Base-by-base conservation (phyloP, 2,329 filamentous ascomycete genomes). In the Nemania serpens region DNA sequence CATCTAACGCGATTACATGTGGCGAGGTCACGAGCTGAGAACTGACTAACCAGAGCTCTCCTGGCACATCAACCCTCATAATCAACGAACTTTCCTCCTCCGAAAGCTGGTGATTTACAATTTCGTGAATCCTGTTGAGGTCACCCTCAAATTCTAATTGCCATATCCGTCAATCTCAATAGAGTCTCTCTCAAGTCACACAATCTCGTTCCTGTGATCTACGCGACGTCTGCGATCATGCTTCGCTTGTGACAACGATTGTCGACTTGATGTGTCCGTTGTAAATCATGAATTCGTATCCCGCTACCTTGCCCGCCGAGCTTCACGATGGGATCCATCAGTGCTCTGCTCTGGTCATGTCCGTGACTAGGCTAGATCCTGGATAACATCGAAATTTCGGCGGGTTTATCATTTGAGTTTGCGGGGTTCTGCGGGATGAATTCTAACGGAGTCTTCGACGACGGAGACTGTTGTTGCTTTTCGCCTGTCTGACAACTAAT, bases 321-420 rank as follows among this genome's bases (percentile, higher is more conserved):
- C 37, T 48, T 56, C 45, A 18, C 22, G 15, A 48, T 51, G 10
- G 33, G 33, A 20, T 43, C 60, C 33, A 49, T 17, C n/a, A n/a
- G n/a, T n/a, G n/a, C 25, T 15, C 25, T 18, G 33, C n/a, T 56
- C 47, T 20, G 34, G 33, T 42, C 45, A 29, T 54, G 45, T 37
- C 49, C 42, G 42, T 10, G 36, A 45, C 50, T 7, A 29, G 25
- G 25, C 7, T 29, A 29, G 25, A 29, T 3, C 25, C 25, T 7
- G 25, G 25, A 29, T 29, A 29, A 7, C 25, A 3, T 4, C 25
- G 3, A 7, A 7, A 29, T 29, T 29, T 29, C 25, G 34, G 41
- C 46, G 18, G 42, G 34, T 10, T 48, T 46, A 25, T 29, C 1
- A 36, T 49, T 59, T 47, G 37, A 56, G 56, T 51, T 59, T 36